These are phyloP conservation scores for Candida nanaspora DNA, from an alignment of 805 yeast species.

Conservation along the genomic window DNA sequence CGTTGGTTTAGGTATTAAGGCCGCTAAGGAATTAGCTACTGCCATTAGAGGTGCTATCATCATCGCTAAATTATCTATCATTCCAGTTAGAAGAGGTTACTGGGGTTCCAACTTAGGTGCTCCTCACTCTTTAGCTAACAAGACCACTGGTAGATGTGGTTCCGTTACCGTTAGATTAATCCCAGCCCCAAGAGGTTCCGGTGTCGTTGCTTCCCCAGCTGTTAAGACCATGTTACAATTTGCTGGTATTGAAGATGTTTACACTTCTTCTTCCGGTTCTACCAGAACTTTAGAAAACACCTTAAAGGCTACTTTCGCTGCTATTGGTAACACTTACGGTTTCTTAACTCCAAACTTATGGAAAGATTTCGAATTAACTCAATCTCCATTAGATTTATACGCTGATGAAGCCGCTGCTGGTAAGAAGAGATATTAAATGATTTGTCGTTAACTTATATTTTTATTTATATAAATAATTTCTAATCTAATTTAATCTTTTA, in stretches of 20 bases:
- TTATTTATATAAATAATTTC: background rate
- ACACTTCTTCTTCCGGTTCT: conserved; percentile 97
- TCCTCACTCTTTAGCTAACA: conserved; percentile 97
- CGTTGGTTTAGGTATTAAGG: conserved; percentile 99
- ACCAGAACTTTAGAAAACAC: conserved; percentile 99
- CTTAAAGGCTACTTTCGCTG: conserved; percentile 98
- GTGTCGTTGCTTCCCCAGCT: conserved; percentile 99
- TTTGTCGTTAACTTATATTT: background rate
- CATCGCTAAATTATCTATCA: conserved; percentile 97
- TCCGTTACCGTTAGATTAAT: conserved; percentile 97
- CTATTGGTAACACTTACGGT: conserved; percentile 99
- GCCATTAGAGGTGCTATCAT: conserved; percentile 99
- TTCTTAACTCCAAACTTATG: conserved; percentile 99
- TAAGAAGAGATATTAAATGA: conserved; percentile 69
- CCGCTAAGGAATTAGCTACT: conserved; percentile 99
- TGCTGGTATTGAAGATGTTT: conserved; percentile 99
- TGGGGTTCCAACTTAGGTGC: conserved; percentile 99
- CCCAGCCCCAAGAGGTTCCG: conserved; percentile 99
- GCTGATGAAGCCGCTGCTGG: conserved; percentile 72
- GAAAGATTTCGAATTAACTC: conserved; percentile 75
- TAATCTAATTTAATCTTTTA: background rate
- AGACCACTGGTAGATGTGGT: conserved; percentile 99
- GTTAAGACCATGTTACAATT: conserved; percentile 98
- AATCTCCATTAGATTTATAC: conserved; percentile 93
- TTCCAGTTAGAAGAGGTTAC: conserved; percentile 99